Evolutionary conservation across 2,329 filamentous ascomycete genomes (phyloP).

Genomic region (Colletotrichum orchidophilum): DNA sequence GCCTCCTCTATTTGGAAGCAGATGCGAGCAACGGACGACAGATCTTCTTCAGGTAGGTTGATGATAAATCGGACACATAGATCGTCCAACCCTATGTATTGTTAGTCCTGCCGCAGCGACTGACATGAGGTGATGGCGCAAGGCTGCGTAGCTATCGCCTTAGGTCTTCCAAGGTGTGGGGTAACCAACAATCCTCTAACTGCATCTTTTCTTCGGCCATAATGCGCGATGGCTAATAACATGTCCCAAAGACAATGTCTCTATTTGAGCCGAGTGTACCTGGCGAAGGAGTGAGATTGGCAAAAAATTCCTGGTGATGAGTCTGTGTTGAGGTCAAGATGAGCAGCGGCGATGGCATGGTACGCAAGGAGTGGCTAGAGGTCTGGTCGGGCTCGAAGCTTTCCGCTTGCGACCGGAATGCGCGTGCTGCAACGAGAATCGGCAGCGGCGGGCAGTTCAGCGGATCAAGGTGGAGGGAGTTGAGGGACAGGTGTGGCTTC

Average conservation of each 20-base stretch:
- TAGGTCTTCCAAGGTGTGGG: conserved; percentile 4
- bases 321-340: conserved; percentile 20
- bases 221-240: conserved; percentile 51
- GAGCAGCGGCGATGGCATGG: conserved; percentile 20
- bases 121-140: neutral
- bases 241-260: conserved; percentile 9
- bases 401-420: conserved; percentile 28
- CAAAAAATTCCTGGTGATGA: conserved; percentile 16
- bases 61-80: conserved; percentile 98
- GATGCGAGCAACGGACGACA: conserved; percentile 89
- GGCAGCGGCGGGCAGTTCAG: conserved; percentile 1
- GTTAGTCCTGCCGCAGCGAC: conserved; percentile 28
- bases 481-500: neutral
- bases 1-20: conserved; percentile 99
- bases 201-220: conserved; percentile 85
- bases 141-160: conserved; percentile 27
- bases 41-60: conserved; percentile 91
- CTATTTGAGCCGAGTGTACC: conserved; percentile 14
- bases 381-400: conserved; percentile 29
- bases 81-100: conserved; percentile 87
- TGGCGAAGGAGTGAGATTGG: neutral
- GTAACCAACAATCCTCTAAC: conserved; percentile 82
- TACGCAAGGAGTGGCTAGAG: conserved; percentile 15
- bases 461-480: neutral
- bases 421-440: conserved; percentile 9